Base-by-base conservation (phyloP, 1,139 yeast species). In the Protomyces macrosporus region DNA sequence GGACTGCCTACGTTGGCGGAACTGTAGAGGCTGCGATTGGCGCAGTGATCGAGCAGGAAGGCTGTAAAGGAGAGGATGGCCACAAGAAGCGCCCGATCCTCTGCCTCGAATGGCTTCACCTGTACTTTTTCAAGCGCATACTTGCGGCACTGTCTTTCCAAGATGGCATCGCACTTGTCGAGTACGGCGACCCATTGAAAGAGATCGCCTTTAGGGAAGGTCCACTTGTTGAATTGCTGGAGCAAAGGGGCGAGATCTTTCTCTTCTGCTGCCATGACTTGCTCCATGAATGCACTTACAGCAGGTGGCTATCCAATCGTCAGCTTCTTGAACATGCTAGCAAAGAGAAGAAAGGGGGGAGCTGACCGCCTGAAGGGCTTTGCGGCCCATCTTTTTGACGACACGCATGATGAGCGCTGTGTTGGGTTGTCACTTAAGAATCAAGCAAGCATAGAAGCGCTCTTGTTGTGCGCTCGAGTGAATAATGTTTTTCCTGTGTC, bases 101-200 rank as follows among this genome's bases (percentile, higher is more conserved):
- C 74, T 0, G 69, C 42, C 10, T 42, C 52, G 53, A 65, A 65
- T 16, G 65, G 53, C 7, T 33, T 34, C 1, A n/a, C 42, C 55
- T 65, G 67, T 4, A 65, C 51, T 7, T 39, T 32, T 33, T 53
- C 77, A 55, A 87, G 79, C 5, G 78, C 79, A 70, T 89, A 87
- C 67, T 82, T 82, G 12, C 75, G 74, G 34, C 87, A 81, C 50
- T 81, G 75, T 3, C 70, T 69, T 63, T 85, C 88, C 65, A 89
- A 76, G 23, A 88, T 79, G 12, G 78, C 81, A 72, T 90, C 97
- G 70, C 90, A 84, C 69, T 86, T 79, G 73, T 90, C 87, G 69
- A 91, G 77, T 0, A 89, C 83, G 0, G 86, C 81, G 30, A 88
- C 81, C 95, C 96, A 91, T 67, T 85, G 86, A 68, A 82, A 81